Evolutionary conservation across 148 eudicot genomes (phyloP), one percentile per base, ranked within the genome.

Genomic region (Chenopodium suecicum): DNA sequence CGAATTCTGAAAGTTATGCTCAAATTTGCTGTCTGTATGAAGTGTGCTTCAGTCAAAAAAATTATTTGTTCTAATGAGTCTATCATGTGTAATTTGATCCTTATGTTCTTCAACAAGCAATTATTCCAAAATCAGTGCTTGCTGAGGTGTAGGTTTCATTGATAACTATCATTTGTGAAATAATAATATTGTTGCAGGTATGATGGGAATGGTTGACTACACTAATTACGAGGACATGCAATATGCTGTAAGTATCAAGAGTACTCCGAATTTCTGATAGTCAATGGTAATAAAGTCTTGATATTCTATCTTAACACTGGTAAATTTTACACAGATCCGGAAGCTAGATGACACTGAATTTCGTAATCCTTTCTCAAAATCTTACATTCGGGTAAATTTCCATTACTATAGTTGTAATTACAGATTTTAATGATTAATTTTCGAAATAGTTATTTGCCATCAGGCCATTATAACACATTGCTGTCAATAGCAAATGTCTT

Each of bases 151-250:
- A 54, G 34, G 22, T 31, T 44, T 4, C 50, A 63, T 64, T 19
- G 12, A 9, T 75, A 46, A 54, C 44, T 23, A 9, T 44, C 22
- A 60, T 60, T 70, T 77, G 37, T 63, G 65, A 50, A 27, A 31
- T 52, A 67, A 67, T 67, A 20, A 73, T 19, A 22, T 37, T 83
- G 37, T 79, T 37, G 41, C 76, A 87, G 89, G 89, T 34, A 83
- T 80, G 79, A 74, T 70, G 25, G 89, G 89, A 34, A n/a, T 87
- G 64, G 89, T 87, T 64, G 87, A 87, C 76, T 87, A 87, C 78
- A 80, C 89, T 27, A 87, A 83, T 70, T 74, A 83, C 32, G 89
- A 87, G 47, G 89, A 85, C 82, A 87, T 87, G 89, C 83, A 85
- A 77, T 78, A 85, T 85, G 89, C 88, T 78, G 89, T 87, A 70